Percentiles rank a stretch among this genome's conserved stretches.
Conservation (phyloP, 2,329 filamentous ascomycete genomes). For the Tolypocladium nubicola region DNA sequence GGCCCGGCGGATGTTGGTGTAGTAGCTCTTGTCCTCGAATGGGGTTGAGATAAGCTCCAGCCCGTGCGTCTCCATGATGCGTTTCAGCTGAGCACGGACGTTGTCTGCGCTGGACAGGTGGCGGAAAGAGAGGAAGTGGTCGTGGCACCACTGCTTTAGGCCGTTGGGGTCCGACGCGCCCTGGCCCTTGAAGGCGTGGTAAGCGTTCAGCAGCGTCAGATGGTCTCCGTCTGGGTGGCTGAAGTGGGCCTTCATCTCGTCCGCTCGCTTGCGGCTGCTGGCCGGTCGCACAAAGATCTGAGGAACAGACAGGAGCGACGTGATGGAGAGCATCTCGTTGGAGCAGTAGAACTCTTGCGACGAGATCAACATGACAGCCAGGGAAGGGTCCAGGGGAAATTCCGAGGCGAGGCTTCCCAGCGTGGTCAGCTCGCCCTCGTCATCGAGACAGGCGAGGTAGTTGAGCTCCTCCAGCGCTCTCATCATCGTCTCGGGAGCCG, state of each 20-base stretch:
- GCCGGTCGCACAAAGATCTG: conserved; percentile 88
- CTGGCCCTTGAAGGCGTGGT: conserved; percentile 87
- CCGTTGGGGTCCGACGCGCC: conserved; percentile 49
- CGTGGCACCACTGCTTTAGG: conserved; percentile 86
- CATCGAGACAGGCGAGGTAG: conserved; percentile 90
- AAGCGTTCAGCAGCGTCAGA: conserved; percentile 90
- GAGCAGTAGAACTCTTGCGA: conserved; percentile 98
- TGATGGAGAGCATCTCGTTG: conserved; percentile 94
- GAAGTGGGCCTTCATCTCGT: conserved; percentile 95
- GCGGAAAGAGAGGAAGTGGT: conserved; percentile 87
- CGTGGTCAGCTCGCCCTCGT: conserved; percentile 84
- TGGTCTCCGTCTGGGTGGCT: conserved; percentile 91
- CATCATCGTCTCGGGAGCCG: conserved; percentile 97
- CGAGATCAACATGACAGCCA: conserved; percentile 96
- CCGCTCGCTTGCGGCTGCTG: conserved; percentile 75
- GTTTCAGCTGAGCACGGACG: conserved; percentile 80
- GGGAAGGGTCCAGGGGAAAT: conserved; percentile 85
- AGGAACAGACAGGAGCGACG: conserved; percentile 84
- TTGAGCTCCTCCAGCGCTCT: conserved; percentile 94
- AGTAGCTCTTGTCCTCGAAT: conserved; percentile 95
- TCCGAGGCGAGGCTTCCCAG: conserved; percentile 84
- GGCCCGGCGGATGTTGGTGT: conserved; percentile 89
- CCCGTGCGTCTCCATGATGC: conserved; percentile 91
- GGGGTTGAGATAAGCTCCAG: conserved; percentile 80
- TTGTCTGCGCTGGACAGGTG: conserved; percentile 89